phyloP scores from a whole-genome alignment of 1,139 yeast species.

The Suhomyces atakaporum region DNA sequence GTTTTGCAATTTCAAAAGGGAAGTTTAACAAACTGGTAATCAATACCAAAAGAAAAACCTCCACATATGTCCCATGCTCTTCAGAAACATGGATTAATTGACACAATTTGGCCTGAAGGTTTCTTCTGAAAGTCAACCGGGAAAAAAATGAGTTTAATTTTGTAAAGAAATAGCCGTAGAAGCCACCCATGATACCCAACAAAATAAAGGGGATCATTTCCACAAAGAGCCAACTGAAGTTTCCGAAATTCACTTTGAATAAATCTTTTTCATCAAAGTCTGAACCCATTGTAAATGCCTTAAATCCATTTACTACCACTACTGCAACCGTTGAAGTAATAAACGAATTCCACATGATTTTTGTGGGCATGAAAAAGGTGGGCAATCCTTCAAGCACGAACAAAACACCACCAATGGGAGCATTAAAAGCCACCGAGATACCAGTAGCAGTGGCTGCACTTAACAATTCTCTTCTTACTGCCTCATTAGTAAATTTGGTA shows the following conservation, averaged over 20 bases:
- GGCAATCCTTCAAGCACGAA: constrained; percentile 79
- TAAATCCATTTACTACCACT: constrained; percentile 57
- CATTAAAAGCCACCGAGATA: constrained; percentile 88
- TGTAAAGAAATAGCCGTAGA: constrained; percentile 59
- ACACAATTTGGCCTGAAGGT: constrained; percentile 21
- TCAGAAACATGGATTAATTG: constrained; percentile 17
- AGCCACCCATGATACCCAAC: constrained; percentile 70
- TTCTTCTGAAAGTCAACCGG: constrained; percentile 20
- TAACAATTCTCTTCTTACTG: constrained; percentile 60
- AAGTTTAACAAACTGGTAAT: constrained; percentile 58
- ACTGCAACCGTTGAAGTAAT: constrained; percentile 75
- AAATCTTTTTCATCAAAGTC: constrained; percentile 57
- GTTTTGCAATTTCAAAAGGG: constrained; percentile 54
- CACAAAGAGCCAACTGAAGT: constrained; percentile 70
- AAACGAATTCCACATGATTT: constrained; percentile 79
- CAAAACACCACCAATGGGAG: constrained; percentile 93
- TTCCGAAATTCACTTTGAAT: constrained; percentile 64
- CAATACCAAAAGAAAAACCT: constrained; percentile 49
- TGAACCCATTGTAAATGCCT: constrained; percentile 58
- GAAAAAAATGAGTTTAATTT: constrained; percentile 44
- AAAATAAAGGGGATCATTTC: constrained; percentile 70
- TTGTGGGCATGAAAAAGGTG: constrained; percentile 61
- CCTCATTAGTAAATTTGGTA: constrained; percentile 49
- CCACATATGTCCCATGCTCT: constrained; percentile 33
- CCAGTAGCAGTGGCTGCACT: constrained; percentile 94